A percentile compares a stretch with the other conserved stretches of the same genome.
Evolutionary conservation across 495 filamentous ascomycete genomes (phyloP).

Genomic region (Penicilliopsis zonata): DNA sequence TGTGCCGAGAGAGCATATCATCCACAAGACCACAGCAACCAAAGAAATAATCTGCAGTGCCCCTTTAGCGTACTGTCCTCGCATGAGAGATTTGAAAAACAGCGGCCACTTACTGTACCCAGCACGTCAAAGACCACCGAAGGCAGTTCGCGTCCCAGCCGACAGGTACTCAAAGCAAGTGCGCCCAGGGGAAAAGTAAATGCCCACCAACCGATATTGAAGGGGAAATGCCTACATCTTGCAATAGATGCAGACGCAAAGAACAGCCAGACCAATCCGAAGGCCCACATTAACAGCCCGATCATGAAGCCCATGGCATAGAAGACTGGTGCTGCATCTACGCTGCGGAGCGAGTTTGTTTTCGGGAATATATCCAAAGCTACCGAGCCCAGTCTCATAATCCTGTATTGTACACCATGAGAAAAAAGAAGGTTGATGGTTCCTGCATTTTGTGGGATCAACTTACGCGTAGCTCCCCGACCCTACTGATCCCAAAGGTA

Average conservation of each 20-base stretch:
- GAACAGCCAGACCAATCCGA: constrained; percentile 36
- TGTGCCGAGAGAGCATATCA: constrained; percentile 26
- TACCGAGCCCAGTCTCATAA: constrained; percentile 31
- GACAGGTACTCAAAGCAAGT: constrained; percentile 35
- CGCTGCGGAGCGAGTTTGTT: constrained; percentile 11
- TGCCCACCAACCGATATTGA: constrained; percentile 55
- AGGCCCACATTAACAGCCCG: constrained; percentile 36
- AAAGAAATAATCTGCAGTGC: constrained; percentile 20
- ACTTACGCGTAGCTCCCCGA: constrained; percentile 29
- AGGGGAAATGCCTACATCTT: constrained; percentile 33
- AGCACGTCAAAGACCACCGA: constrained; percentile 39
- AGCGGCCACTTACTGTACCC: constrained; percentile 24
- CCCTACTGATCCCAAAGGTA: constrained; percentile 42
- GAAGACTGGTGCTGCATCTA: constrained; percentile 20
- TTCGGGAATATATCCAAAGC: constrained; percentile 18
- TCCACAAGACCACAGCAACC: constrained; percentile 30
- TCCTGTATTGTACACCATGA: constrained; percentile 10
- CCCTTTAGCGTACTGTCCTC: neutral
- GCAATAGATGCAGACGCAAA: constrained; percentile 31
- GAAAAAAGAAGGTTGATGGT: neutral
- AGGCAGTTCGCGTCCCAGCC: constrained; percentile 30
- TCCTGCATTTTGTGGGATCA: neutral
- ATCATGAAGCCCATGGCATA: constrained; percentile 30
- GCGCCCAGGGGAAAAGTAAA: constrained; percentile 49
- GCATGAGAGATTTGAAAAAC: neutral